A percentile compares a stretch with the other conserved stretches of the same genome.
Evolutionary conservation across 306 rosid species (phyloP).

Genomic region (Gynostemma pentaphyllum): DNA sequence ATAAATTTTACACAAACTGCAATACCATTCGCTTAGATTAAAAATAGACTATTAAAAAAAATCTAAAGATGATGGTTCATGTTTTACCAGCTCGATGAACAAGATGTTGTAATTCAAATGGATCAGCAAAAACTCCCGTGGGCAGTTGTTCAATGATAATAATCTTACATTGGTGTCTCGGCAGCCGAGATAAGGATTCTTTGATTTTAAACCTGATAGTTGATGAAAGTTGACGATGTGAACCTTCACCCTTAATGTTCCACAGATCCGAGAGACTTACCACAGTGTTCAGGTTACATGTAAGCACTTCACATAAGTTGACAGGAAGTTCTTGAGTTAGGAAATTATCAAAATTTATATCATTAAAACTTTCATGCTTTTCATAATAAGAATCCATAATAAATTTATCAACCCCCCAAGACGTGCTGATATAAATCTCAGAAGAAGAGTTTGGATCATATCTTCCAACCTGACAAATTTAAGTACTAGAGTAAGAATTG

Average conservation of each 20-base stretch:
- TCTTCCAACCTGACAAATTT: conserved; percentile 34
- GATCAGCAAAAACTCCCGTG: conserved; percentile 71
- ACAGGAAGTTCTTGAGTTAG: conserved; percentile 35
- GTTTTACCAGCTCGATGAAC: conserved; percentile 57
- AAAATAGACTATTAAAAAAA: background rate
- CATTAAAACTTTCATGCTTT: conserved; percentile 23
- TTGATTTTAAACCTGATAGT: conserved; percentile 27
- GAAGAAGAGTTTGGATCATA: conserved; percentile 18
- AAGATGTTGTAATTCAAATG: conserved; percentile 76
- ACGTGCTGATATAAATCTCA: conserved; percentile 3
- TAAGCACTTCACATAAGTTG: conserved; percentile 30
- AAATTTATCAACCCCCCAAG: conserved; percentile 22
- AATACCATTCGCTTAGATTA: background rate
- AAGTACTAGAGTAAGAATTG: background rate
- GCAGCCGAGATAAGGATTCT: conserved; percentile 21
- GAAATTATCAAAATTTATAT: conserved; percentile 44
- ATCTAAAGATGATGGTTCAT: background rate
- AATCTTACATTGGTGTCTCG: conserved; percentile 32
- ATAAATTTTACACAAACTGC: background rate
- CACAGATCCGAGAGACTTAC: conserved; percentile 31
- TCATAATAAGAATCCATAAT: conserved; percentile 48
- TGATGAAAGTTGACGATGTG: conserved; percentile 53
- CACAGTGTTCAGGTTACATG: conserved; percentile 19
- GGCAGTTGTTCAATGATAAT: conserved; percentile 64
- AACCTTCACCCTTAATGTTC: conserved; percentile 62